Evolutionary conservation across 2,329 filamentous ascomycete genomes (phyloP).

Genomic region (Apiospora sp.): DNA sequence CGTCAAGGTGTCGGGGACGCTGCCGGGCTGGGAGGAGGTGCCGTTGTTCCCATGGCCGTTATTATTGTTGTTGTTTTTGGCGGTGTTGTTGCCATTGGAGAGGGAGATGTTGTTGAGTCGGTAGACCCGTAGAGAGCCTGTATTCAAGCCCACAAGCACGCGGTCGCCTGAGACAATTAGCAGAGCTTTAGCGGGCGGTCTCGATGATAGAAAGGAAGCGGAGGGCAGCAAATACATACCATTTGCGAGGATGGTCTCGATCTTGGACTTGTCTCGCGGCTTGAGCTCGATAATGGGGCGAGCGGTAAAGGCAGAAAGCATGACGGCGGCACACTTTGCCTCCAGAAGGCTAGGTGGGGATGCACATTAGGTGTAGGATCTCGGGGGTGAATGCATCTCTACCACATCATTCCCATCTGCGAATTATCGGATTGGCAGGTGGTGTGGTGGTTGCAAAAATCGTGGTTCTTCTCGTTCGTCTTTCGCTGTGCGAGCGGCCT

Average conservation of each 20-base stretch:
- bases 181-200: background rate
- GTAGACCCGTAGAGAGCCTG: conserved; percentile 88
- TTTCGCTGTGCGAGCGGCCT: background rate
- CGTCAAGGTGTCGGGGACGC: conserved; percentile 41
- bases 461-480: background rate
- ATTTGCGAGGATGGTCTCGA: conserved; percentile 93
- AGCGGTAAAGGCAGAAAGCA: conserved; percentile 98
- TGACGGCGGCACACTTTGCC: conserved; percentile 49
- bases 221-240: conserved; percentile 57
- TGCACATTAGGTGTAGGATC: conserved; percentile 19
- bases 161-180: conserved; percentile 71
- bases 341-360: conserved; percentile 23
- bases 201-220: conserved; percentile 4
- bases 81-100: conserved; percentile 49
- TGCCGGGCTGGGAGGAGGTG: conserved; percentile 25
- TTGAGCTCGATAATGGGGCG: conserved; percentile 97
- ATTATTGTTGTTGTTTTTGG: conserved; percentile 36
- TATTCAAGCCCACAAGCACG: conserved; percentile 90
- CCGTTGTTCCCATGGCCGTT: conserved; percentile 33
- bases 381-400: background rate
- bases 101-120: conserved; percentile 76
- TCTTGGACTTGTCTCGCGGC: conserved; percentile 93
- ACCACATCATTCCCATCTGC: background rate
- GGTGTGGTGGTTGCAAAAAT: background rate
- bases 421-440: background rate